These are phyloP conservation scores for Aureobasidium sp. DNA, from an alignment of 2,329 filamentous ascomycete genomes.

Conservation along the genomic window DNA sequence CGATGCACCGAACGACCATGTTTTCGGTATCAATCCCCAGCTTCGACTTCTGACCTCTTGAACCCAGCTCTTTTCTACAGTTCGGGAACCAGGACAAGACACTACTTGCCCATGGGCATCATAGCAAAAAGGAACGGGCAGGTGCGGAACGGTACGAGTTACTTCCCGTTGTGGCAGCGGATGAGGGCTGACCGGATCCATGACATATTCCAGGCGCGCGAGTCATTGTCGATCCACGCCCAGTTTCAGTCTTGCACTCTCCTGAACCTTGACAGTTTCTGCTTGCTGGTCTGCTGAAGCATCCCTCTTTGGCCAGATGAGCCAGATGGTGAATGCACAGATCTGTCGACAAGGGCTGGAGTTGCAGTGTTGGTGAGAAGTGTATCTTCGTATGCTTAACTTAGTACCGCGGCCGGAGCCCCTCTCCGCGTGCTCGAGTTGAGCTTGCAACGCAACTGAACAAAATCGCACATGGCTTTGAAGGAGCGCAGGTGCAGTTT, in stretches of 20 bases:
- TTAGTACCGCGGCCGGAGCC: neutral
- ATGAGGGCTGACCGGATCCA: neutral
- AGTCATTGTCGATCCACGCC: constrained; percentile 5
- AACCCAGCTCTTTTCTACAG: neutral
- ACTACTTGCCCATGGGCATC: neutral
- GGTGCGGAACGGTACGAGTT: constrained; percentile 8
- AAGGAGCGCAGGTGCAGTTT: neutral
- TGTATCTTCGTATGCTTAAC: neutral
- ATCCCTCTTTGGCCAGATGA: neutral
- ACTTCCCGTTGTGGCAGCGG: neutral
- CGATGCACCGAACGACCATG: neutral
- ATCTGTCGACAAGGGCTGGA: neutral
- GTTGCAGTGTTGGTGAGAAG: neutral
- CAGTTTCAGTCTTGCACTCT: neutral
- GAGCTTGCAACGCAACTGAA: neutral
- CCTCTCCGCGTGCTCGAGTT: neutral
- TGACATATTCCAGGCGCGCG: neutral
- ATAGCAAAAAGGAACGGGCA: neutral
- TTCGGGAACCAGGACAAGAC: neutral
- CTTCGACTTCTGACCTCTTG: neutral
- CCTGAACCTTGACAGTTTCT: neutral
- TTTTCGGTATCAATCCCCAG: neutral
- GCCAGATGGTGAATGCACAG: neutral
- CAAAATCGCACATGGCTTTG: neutral
- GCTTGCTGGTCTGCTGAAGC: neutral